Base-by-base conservation (phyloP, 257 asterid genomes). In the Solanum chiquidenum region DNA sequence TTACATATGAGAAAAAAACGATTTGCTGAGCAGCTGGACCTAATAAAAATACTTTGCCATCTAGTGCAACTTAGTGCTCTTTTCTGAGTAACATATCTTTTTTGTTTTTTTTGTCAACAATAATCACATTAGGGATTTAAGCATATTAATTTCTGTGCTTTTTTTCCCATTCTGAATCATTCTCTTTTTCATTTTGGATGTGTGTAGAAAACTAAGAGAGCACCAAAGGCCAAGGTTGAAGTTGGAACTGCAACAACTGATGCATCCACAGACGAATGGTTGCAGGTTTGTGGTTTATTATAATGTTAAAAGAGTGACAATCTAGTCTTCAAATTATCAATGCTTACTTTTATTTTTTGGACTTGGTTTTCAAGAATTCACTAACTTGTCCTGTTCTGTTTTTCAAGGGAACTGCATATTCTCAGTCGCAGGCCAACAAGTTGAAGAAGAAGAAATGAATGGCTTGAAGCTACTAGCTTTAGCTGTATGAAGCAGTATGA, bases 191-290 rank as follows among this genome's bases (percentile, higher is more conserved):
- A 60, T 44, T 34, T 29, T 46, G 74, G 88, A 49, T 82, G 85
- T 33, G 49, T 35, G 12, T 88, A 97, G 99, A 97, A 96, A 94
- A 91, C 96, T 79, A 97, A 96, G 95, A 96, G 93, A 91, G 93
- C 98, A 14, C 93, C 99, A 64, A 97, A 97, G 88, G 58, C 88
- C 52, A 86, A 86, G 94, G 99, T 95, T 90, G 99, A 97, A 93
- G 98, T 96, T 90, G 99, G 99, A 90, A 97, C 99, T 46, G 94
- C 93, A 71, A 94, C 98, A 86, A 95, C 95, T 77, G 98, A 96
- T 93, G 94, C 98, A 89, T 92, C 96, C 42, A 91, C 91, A 93
- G 99, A 96, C 71, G 99, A 97, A 91, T 97, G 99, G 99, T 90
- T 97, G 92, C 92, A 97, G 99, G 99, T 97, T 86, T 86, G 96